phyloP scores from a whole-genome alignment of 1,284 basidiomycete species.

The Volvariella volvacea region DNA sequence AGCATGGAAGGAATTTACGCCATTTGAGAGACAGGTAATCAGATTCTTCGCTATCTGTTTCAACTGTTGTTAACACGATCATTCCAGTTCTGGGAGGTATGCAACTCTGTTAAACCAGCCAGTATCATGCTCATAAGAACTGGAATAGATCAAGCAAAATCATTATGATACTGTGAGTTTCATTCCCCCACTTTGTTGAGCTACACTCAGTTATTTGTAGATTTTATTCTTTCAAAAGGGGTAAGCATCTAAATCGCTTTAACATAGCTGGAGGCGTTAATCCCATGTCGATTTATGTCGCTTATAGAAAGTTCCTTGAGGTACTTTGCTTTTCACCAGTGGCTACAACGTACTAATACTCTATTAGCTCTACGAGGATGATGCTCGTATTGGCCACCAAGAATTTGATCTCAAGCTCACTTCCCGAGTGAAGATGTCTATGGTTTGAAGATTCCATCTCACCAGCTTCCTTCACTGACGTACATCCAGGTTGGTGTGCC shows the following conservation, averaged over 20 bases:
- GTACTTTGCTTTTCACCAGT: conserved; percentile 21
- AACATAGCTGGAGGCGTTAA: too few species aligned
- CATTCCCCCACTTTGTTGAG: not conserved
- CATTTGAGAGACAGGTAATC: conserved; percentile 81
- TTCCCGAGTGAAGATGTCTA: conserved; percentile 95
- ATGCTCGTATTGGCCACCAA: conserved; percentile 85
- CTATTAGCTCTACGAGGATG: conserved; percentile 87
- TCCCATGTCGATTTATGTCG: not conserved
- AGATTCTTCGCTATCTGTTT: not conserved
- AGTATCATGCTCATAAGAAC: too few species aligned
- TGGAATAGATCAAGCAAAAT: conserved; percentile 86
- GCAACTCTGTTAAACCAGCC: too few species aligned
- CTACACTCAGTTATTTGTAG: conserved; percentile 24
- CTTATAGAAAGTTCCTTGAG: conserved; percentile 60
- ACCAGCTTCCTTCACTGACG: not conserved
- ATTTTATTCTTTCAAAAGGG: conserved; percentile 98
- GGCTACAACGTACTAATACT: conserved; percentile 11
- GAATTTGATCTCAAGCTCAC: conserved; percentile 93
- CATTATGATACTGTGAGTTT: conserved; percentile 78
- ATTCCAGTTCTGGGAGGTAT: conserved; percentile 79
- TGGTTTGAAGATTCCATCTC: conserved; percentile 46
- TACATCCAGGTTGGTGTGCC: conserved; percentile 83
- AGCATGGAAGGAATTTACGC: conserved; percentile 84
- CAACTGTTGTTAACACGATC: conserved; percentile 3
- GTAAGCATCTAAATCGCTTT: conserved; percentile 38